Base-by-base conservation (phyloP, 176 grass and related monocot genomes). In the Tillandsia fasciculata region DNA sequence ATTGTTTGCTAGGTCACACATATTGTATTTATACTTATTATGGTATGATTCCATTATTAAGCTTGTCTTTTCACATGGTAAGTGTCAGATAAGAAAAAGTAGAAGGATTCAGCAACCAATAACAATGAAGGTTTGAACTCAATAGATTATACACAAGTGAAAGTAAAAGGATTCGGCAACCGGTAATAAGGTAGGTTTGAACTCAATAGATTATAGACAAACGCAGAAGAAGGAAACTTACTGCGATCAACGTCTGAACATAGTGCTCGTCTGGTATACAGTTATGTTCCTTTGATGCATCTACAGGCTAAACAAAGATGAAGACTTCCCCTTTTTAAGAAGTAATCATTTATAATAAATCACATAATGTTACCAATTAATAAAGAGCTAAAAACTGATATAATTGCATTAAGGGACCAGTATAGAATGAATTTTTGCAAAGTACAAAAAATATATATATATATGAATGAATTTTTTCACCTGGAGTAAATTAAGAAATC, bases 241-340 rank as follows among this genome's bases (percentile, higher is more conserved):
- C 94, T 63, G 94, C 90, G 83, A 99, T 72, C 75, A 99, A 81
- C 15, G 90, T 93, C 76, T 99, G 94, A 89, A 99, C 90, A 90
- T 99, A 93, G 67, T 99, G 94, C 70, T 99, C 94, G 83, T 93
- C 94, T 82, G 94, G 90, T 81, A 99, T 90, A 72, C 94, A 99
- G 82, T 99, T 99, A 75, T 99, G 94, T 52, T 91, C 90, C 73
- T 93, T 93, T 72, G 71, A 78, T 66, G 79, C 79, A 64, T 99
- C 76, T 2, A 51, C 77, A 70, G 94, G 94, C 90, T 99, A 75
- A 57, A 66, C 51, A 78, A 79, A 70, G 58, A 49, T 28, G 15
- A 76, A 63, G 10, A 64, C 58, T 50, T 61, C 33, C 33, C 33
- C 33, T 42, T 42, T 42, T 42, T 42, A 42, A 6, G 33, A 42